Base-by-base conservation (phyloP, 2,329 filamentous ascomycete species). In the Volutella citrinella region DNA sequence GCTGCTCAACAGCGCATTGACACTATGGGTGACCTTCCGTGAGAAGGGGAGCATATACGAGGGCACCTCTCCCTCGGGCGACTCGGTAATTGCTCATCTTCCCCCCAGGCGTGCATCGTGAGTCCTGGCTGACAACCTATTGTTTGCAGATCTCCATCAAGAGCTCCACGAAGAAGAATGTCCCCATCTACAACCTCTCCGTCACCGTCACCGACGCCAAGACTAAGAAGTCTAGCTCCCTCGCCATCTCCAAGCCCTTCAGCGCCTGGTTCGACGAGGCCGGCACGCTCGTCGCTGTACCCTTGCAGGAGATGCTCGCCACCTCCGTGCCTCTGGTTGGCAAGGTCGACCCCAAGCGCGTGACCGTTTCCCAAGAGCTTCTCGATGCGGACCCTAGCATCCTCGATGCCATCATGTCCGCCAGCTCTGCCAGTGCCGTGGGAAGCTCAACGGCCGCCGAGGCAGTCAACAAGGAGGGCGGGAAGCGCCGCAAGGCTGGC, bases 31-130 rank as follows among this genome's bases (percentile, higher is more conserved):
- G 39, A 85, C 80, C 73, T 74, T 74, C 16, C 83, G 93, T 16
- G 93, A 98, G 69, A 82, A 82, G 48, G 84, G 86, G 0, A 76
- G 80, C 20, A 76, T 97, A 9, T 98, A 96, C 59, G 76, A 84
- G 35, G 93, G 91, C 36, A 69, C 64, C 1, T 61, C 72, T 1
- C 79, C 78, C 10, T 74, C 78, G 11, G 87, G 86, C 7, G 76
- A 80, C 22, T 82, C 79, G 68, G 79, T 85, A 63, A 44, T 68
- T 74, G 40, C 63, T 48, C 7, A 7, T 7, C n/a, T 2, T 21
- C 10, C 5, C 7, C 17, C 10, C 11, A 3, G 25, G 10, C 14
- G 13, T 24, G 5, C 3, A 16, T 10, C n/a, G 4, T 12, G n/a
- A 13, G 9, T 11, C 14, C 19, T 16, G 19, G 37, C 41, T 56